Evolutionary conservation across 768 basidiomycete species (phyloP), one percentile per base, ranked within the genome.

Genomic region (Pisolithus microcarpus): DNA sequence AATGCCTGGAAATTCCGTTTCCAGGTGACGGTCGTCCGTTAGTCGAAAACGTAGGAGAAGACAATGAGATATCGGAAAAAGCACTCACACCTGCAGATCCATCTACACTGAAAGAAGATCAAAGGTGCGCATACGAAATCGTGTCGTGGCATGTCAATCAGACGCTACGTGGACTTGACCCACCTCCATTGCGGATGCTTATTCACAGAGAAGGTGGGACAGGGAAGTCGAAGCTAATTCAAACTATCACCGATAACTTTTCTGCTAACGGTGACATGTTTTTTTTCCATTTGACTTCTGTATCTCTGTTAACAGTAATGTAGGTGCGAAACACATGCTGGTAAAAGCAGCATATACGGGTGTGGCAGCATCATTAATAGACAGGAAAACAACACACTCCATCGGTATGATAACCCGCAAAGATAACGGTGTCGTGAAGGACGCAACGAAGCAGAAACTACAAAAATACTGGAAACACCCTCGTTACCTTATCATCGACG

Each of bases 201-300:
- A 52, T 77, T 0, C 54, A 61, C 0, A 76, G 77, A 1, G 65
- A 72, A 44, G 75, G 74, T 0, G 76, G 30, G 0, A 72, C 70
- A 0, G 75, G 77, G 0, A 78, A 78, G 49, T 72, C 75, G 0
- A 62, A 57, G 1, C 46, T 75, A 0, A 75, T 78, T 7, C 56
- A 71, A 28, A 65, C 67, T 0, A 62, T 78, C 0, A 68, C 72
- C 0, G 56, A 71, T 2, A 55, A 61, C 1, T 77, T 78, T 43
- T 42, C 23, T 0, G 8, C 10, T 1, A 30, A 30, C 6, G 30
- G 30, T 30, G 26, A 26, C n/a, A n/a, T n/a, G n/a, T 26, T 26
- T 26, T 23, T 23, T 23, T 26, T 26, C 26, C 26, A 9, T 10
- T 30, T 30, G 30, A 30, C 6, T 30, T 24, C 23, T n/a, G n/a